Base-by-base conservation (phyloP, 1,284 basidiomycete genomes). In the Trichosporon ovoides region DNA sequence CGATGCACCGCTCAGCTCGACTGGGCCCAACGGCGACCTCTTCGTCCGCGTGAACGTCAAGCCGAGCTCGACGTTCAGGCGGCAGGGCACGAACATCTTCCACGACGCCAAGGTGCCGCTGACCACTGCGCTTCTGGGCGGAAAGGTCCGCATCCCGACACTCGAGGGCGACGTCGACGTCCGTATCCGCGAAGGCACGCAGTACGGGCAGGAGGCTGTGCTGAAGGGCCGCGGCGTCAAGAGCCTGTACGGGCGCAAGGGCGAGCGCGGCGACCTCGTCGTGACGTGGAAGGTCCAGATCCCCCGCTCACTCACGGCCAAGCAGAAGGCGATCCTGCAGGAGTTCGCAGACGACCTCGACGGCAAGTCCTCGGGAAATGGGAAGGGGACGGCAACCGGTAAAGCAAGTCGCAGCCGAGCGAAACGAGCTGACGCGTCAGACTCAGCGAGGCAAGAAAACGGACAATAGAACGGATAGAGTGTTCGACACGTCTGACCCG, bases 131-230 rank as follows among this genome's bases (percentile, higher is more conserved):
- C 80, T 98, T 48, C 83, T 98, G 20, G 95, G 95, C 52, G 96
- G 96, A 43, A 85, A 85, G 68, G 89, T 94, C 48, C 85, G 92
- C 38, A 89, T 99, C 51, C 94, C 94, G 22, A 98, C 96, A 20
- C 81, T 98, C 28, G 94, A 98, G 66, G 91, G 94, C 40, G 91
- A 96, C 56, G 93, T 98, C 10, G 93, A 98, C 62, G 91, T 99
- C 52, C 87, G 90, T 60, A 85, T 99, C 52, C 91, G 94, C 49
- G 82, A 83, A 35, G 95, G 96, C 48, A 98, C 96, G 3, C 95
- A 98, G 77, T 91, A 89, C 68, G 94, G 93, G n/a, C 92, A 98
- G 78, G 93, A 98, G 77, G 95, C 96, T 83, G 88, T 97, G 14
- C 78, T 99, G 68, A 90, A 89, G 78, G 87, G 87, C 34, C 86